A percentile compares a stretch with the other conserved stretches of the same genome.
Evolutionary conservation across 106 monocot species (phyloP).

Genomic region (Apostasia shenzhenica): DNA sequence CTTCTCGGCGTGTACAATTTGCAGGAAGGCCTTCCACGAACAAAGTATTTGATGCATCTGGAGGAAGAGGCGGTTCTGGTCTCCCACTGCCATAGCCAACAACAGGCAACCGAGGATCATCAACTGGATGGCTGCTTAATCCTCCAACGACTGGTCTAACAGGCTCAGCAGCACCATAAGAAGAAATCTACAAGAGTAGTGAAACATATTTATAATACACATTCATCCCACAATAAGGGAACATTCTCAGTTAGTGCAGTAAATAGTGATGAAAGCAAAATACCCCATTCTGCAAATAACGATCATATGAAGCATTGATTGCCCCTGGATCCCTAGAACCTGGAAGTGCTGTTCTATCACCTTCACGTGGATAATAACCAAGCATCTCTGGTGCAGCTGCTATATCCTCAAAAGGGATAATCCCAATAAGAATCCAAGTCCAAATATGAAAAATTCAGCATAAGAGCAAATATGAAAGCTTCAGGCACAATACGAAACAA

Average conservation of each 20-base stretch:
- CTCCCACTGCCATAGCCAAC: slow-evolving; percentile 24
- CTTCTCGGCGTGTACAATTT: slow-evolving; percentile 51
- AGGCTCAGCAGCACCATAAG: slow-evolving; percentile 16
- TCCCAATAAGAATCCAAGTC: no score
- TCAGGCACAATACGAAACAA: no score
- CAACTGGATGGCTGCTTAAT: slow-evolving; percentile 20
- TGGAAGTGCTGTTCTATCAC: slow-evolving; percentile 12
- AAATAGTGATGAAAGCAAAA: no score
- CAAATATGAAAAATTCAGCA: no score
- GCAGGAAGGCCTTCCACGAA: slow-evolving; percentile 64
- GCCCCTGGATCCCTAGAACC: slow-evolving; percentile 25
- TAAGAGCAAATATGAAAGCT: no score
- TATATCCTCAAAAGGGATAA: no score
- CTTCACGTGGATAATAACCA: slow-evolving; percentile 29
- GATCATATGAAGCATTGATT: slow-evolving; percentile 38
- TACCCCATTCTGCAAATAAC: slow-evolving; percentile 35
- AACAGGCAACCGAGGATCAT: slow-evolving; percentile 27
- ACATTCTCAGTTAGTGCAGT: no score
- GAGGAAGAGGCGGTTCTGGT: slow-evolving; percentile 48
- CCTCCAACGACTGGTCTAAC: slow-evolving; percentile 25
- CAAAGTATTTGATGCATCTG: slow-evolving; percentile 56
- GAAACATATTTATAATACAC: background rate
- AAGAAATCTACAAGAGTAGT: slow-evolving; percentile 11
- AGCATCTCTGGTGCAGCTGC: background rate
- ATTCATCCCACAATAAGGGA: no score